phyloP scores from a whole-genome alignment of 2,329 filamentous ascomycete species.

The Ophiocordyceps unilateralis region DNA sequence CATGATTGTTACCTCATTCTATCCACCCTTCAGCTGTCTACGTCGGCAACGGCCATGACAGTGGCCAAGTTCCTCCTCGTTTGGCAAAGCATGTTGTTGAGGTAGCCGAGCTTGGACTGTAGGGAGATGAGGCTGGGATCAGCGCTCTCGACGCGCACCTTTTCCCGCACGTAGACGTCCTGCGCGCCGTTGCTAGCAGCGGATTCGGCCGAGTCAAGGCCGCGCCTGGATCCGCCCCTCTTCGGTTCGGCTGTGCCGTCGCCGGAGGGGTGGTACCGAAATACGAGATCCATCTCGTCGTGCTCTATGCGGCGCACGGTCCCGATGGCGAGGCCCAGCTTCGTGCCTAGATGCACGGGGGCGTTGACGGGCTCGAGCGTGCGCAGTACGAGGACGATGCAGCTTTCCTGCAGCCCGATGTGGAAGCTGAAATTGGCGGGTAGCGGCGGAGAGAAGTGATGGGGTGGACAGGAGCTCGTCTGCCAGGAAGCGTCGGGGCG shows the following conservation, averaged over 20 bases:
- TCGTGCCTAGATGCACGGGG: conserved; percentile 43
- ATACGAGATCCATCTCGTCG: conserved; percentile 66
- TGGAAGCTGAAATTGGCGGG: conserved; percentile 57
- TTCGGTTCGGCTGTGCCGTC: conserved; percentile 10
- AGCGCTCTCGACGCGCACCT: conserved; percentile 73
- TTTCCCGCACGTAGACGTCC: conserved; percentile 76
- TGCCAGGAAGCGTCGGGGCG: conserved; percentile 26
- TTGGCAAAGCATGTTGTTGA: conserved; percentile 55
- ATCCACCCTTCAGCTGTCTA: conserved; percentile 4
- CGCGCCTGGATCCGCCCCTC: conserved; percentile 9
- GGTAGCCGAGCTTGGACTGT: conserved; percentile 63
- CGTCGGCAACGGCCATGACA: conserved; percentile 52
- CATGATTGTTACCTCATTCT: too few relatives aligned
- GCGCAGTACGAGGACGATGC: conserved; percentile 51
- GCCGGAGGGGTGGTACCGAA: conserved; percentile 36
- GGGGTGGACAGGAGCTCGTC: conserved; percentile 22
- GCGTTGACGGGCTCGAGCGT: conserved; percentile 50
- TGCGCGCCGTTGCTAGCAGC: conserved; percentile 11
- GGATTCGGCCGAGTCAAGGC: conserved; percentile 8
- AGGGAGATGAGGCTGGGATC: conserved; percentile 75
- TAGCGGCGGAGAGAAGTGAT: conserved; percentile 24
- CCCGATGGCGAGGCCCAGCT: conserved; percentile 53
- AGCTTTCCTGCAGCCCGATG: conserved; percentile 51
- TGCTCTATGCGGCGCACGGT: conserved; percentile 48
- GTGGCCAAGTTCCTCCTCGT: conserved; percentile 56